Conservation (phyloP, 2,329 filamentous ascomycete species). For the Leptographium galeiforme region DNA sequence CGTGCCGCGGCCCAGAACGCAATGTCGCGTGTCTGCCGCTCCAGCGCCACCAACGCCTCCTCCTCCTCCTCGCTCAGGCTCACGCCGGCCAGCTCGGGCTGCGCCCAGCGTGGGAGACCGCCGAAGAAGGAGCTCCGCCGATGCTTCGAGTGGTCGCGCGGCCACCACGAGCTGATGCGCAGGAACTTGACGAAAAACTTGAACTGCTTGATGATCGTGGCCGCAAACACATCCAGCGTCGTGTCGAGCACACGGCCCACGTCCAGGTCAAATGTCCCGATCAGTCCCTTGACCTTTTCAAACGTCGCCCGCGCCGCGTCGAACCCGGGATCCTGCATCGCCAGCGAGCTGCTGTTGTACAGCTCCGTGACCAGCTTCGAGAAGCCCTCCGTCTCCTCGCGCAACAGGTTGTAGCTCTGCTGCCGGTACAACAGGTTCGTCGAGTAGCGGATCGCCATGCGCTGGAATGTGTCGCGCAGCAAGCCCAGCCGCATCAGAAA, state of each 20-base stretch:
- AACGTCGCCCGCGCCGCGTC: slow-evolving; percentile 76
- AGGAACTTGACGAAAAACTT: slow-evolving; percentile 92
- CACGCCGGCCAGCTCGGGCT: slow-evolving; percentile 55
- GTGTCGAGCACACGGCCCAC: slow-evolving; percentile 91
- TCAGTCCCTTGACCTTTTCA: slow-evolving; percentile 82
- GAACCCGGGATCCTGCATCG: slow-evolving; percentile 47
- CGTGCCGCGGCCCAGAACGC: slow-evolving; percentile 74
- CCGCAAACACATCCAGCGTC: slow-evolving; percentile 87
- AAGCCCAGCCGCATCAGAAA: slow-evolving; percentile 65
- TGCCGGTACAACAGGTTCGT: slow-evolving; percentile 92
- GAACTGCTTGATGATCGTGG: slow-evolving; percentile 82
- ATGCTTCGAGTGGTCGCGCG: slow-evolving; percentile 41
- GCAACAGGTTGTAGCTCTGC: slow-evolving; percentile 88
- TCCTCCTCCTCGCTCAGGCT: slow-evolving; percentile 58
- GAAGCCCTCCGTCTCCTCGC: slow-evolving; percentile 94
- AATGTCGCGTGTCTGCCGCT: slow-evolving; percentile 53
- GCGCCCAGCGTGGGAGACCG: slow-evolving; percentile 74
- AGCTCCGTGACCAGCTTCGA: slow-evolving; percentile 93
- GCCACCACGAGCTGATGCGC: slow-evolving; percentile 94
- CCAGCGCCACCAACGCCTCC: slow-evolving; percentile 38
- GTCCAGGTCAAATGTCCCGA: slow-evolving; percentile 93
- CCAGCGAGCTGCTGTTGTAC: slow-evolving; percentile 66
- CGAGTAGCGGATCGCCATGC: slow-evolving; percentile 73
- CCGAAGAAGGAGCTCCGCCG: slow-evolving; percentile 33
- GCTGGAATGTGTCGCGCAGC: slow-evolving; percentile 72